These are phyloP conservation scores for Thalassiosira oceanica DNA, from an alignment of 352 stramenopile genomes.

Conservation along the genomic window DNA sequence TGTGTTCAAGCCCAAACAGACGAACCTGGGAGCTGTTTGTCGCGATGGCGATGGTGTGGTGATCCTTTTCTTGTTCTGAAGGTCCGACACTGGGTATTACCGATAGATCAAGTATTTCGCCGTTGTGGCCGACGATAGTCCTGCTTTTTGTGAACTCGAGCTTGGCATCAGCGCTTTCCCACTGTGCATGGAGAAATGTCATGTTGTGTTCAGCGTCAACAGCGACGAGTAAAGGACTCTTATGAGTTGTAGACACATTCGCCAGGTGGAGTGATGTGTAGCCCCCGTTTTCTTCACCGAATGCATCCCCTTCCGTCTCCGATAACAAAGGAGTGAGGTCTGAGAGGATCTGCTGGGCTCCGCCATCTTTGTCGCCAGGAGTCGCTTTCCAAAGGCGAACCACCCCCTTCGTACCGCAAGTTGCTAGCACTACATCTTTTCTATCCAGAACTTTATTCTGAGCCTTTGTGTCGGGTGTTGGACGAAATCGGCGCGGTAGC, in stretches of 20 bases:
- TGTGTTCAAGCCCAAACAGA: constrained; percentile 83
- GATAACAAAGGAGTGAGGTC: constrained; percentile 38
- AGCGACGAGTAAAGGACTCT: constrained; percentile 48
- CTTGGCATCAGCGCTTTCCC: constrained; percentile 8
- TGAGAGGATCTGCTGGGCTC: constrained; percentile 20
- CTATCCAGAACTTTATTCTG: constrained; percentile 48
- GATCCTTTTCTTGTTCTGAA: constrained; percentile 49
- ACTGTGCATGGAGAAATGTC: constrained; percentile 56
- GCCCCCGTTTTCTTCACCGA: constrained; percentile 70
- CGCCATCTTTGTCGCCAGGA: constrained; percentile 14
- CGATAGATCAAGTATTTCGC: constrained; percentile 97
- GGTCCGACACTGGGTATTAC: constrained; percentile 82
- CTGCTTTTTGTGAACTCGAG: constrained; percentile 33
- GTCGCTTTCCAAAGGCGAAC: constrained; percentile 83
- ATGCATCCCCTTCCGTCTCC: constrained; percentile 49
- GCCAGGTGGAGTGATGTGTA: constrained; percentile 65
- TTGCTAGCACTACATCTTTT: constrained; percentile 88
- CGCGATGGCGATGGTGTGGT: constrained; percentile 86
- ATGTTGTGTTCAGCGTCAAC: constrained; percentile 80
- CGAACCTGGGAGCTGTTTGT: constrained; percentile 94
- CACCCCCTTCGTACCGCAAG: constrained; percentile 88
- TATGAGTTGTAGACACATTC: constrained; percentile 16
- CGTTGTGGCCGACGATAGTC: constrained; percentile 91
- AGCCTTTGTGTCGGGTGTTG: constrained; percentile 34
- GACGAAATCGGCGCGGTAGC: constrained; percentile 70